Base-by-base conservation (phyloP, 1,284 basidiomycete species). In the Wolfiporia cocos region DNA sequence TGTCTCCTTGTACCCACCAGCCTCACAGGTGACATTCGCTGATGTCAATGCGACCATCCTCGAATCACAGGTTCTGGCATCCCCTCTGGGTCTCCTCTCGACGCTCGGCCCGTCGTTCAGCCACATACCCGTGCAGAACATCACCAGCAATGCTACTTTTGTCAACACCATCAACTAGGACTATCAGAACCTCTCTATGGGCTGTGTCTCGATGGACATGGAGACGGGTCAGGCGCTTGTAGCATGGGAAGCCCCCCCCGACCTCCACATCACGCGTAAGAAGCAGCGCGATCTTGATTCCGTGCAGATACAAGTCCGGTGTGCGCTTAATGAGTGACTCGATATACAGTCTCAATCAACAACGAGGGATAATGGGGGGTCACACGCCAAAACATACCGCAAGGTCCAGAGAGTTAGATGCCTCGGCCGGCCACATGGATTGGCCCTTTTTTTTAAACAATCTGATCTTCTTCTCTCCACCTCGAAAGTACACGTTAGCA, bases 221-320 rank as follows among this genome's bases (percentile, higher is more conserved):
- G 49, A 65, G 26, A 66, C 70, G 0, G 68, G 71, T 0, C 49
- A 66, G 18, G 58, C 75, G 1, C 51, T 85, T 29, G 51, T 86
- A 31, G 80, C 82, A 14, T 86, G 81, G 79, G 76, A 85, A 57
- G 77, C 73, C 4, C 60, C 65, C 1, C 63, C 75, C n/a, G n/a
- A n/a, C n/a, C n/a, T n/a, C n/a, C n/a, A n/a, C n/a, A n/a, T n/a
- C n/a, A n/a, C n/a, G n/a, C n/a, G n/a, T n/a, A n/a, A n/a, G n/a
- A n/a, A n/a, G n/a, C n/a, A n/a, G n/a, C n/a, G n/a, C n/a, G n/a
- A n/a, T n/a, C n/a, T n/a, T n/a, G n/a, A n/a, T n/a, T n/a, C n/a
- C n/a, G n/a, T n/a, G n/a, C n/a, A n/a, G n/a, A n/a, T n/a, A n/a
- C n/a, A n/a, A n/a, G n/a, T n/a, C n/a, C n/a, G n/a, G n/a, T n/a